A percentile compares a stretch with the other conserved stretches of the same genome.
Conservation (phyloP, 129 eudicot species). For the Solidago caesia region DNA sequence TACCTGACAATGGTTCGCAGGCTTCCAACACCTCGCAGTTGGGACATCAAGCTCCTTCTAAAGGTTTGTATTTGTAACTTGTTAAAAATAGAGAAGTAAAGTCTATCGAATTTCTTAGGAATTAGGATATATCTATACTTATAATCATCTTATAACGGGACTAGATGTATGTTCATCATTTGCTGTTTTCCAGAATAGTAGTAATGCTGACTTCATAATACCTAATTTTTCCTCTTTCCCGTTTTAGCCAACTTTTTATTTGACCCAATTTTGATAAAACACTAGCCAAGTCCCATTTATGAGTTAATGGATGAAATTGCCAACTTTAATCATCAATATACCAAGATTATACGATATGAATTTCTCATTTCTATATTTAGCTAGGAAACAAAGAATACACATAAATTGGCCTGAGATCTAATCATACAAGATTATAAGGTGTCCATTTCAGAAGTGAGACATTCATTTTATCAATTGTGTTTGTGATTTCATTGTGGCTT, state of each 20-base stretch:
- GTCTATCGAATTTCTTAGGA: slow-evolving; percentile 4
- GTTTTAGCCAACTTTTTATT: background rate
- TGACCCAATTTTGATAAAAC: background rate
- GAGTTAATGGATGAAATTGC: background rate
- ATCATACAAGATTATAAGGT: background rate
- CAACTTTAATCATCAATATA: background rate
- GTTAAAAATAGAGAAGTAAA: slow-evolving; percentile 18
- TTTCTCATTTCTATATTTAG: background rate
- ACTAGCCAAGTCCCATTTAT: background rate
- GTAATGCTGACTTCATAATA: background rate
- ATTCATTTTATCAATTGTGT: background rate
- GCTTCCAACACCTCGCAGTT: slow-evolving; percentile 57
- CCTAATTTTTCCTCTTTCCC: background rate
- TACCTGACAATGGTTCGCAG: slow-evolving; percentile 57
- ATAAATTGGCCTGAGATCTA: background rate
- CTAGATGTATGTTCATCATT: slow-evolving; percentile 12
- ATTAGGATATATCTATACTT: background rate
- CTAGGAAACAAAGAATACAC: background rate
- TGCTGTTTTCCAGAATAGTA: background rate
- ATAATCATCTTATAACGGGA: background rate
- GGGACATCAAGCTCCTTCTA: slow-evolving; percentile 52
- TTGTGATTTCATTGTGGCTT: background rate
- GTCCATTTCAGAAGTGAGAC: slow-evolving; percentile 4
- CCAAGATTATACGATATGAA: background rate
- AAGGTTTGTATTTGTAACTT: slow-evolving; percentile 48